phyloP scores from a whole-genome alignment of 805 yeast genomes.

The Pichia exigua region DNA sequence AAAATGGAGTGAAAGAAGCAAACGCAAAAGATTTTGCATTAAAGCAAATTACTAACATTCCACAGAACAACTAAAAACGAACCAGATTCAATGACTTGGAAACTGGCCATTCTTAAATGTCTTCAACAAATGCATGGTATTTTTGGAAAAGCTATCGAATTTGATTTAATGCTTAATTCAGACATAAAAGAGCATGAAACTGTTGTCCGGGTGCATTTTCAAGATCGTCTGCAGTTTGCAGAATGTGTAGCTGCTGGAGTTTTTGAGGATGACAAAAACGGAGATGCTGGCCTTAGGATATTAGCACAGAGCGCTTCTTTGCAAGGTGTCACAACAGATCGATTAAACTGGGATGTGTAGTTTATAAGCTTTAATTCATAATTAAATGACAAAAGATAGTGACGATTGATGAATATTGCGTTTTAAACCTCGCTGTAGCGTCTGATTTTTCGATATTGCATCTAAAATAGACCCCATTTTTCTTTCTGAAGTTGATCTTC shows the following conservation, averaged over 20 bases:
- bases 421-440: not conserved
- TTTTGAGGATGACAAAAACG: conserved; percentile 10
- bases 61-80: not conserved
- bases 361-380: not conserved
- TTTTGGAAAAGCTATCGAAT: conserved; percentile 22
- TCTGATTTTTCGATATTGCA: too few relatives aligned
- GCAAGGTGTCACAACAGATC: not conserved
- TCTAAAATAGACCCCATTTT: too few relatives aligned
- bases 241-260: conserved; percentile 15
- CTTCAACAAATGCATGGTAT: conserved; percentile 21
- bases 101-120: conserved; percentile 16
- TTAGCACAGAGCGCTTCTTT: conserved; percentile 4
- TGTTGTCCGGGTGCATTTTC: conserved; percentile 19
- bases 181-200: conserved; percentile 1
- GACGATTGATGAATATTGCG: not conserved
- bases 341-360: not conserved
- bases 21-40: not conserved
- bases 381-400: too few relatives aligned
- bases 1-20: not conserved
- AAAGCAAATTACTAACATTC: conserved; percentile 2
- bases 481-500: not conserved
- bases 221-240: conserved; percentile 15
- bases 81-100: conserved; percentile 22
- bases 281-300: conserved; percentile 4
- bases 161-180: conserved; percentile 16